Evolutionary conservation across 257 asterid species (phyloP), one percentile per base, ranked within the genome.

Genomic region (Coffea eugenioides): DNA sequence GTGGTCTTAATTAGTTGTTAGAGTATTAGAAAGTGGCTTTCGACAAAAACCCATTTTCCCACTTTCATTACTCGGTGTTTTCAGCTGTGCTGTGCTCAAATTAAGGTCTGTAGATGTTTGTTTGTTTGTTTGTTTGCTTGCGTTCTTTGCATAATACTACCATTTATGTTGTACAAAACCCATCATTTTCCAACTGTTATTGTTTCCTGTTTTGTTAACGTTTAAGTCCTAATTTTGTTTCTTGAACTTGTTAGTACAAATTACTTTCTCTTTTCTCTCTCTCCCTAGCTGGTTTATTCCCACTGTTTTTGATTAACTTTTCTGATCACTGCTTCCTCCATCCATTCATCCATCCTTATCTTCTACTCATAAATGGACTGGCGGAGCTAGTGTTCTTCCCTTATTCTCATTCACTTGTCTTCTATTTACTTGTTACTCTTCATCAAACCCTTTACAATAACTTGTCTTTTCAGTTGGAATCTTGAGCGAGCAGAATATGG

Each of bases 401-500:
- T 71, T 23, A 51, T 23, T 56, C 62, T 56, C 23, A 18, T 56
- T 56, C 8, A 56, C 62, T 56, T 56, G 62, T 56, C 21, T 66
- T 77, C 65, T 18, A 71, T 79, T 51, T 25, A 43, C n/a, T 20
- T 67, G 15, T 25, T 67, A 23, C 65, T 73, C 27, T 56, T 27
- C 39, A 61, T 48, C 69, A 75, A 80, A 80, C 57, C 82, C 73
- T 64, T 27, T 3, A 68, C 21, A 48, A n/a, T 21, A 67, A 8
- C 62, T 70, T 79, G 16, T 45, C 13, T 36, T 70, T 71, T 45
- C 71, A 36, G 36, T 64, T 49, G 79, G 34, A 68, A 13, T 77
- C 69, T 56, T 70, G 81, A 69, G 83, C 72, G 81, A 69, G 83
- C 72, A 62, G 71, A 73, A 51, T 45, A 81, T 80, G 92, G 79